Evolutionary conservation across 495 filamentous ascomycete species (phyloP).

Genomic region (Penicillium antarcticum): DNA sequence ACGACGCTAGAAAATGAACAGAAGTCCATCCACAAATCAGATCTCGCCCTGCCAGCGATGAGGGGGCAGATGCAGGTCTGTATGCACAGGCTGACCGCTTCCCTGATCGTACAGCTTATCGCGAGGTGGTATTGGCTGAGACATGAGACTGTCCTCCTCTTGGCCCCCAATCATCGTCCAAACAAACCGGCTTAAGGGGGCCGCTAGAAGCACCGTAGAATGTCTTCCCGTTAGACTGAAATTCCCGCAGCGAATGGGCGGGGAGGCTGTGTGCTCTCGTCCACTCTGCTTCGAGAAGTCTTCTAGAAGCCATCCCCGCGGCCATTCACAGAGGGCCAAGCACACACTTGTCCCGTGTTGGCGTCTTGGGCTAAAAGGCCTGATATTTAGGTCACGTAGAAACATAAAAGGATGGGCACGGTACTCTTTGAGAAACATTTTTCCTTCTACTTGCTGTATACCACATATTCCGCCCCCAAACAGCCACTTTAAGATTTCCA

Average conservation of each 20-base stretch:
- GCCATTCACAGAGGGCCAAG: neutral
- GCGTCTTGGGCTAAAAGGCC: neutral
- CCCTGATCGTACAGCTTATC: slow-evolving; percentile 14
- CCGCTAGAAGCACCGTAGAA: slow-evolving; percentile 24
- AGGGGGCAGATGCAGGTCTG: neutral
- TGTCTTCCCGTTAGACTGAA: slow-evolving; percentile 11
- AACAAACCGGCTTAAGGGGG: neutral
- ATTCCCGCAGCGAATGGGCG: slow-evolving; percentile 21
- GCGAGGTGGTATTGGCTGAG: slow-evolving; percentile 3
- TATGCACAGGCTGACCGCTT: slow-evolving; percentile 15
- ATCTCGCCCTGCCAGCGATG: neutral
- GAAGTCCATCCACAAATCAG: slow-evolving; percentile 7
- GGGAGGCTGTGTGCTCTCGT: slow-evolving; percentile 9
- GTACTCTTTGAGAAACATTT: neutral
- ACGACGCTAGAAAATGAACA: slow-evolving; percentile 27
- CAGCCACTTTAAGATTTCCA: neutral
- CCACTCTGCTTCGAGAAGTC: slow-evolving; percentile 1
- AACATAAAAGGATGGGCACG: slow-evolving; percentile 6
- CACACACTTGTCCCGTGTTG: slow-evolving; percentile 4
- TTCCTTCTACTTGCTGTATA: neutral
- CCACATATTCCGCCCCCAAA: neutral
- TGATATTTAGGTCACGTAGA: neutral
- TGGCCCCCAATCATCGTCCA: slow-evolving; percentile 5
- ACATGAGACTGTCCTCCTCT: neutral
- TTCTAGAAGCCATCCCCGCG: slow-evolving; percentile 1